Conservation (phyloP, 768 basidiomycete species). For the Hydnomerulius pinastri region DNA sequence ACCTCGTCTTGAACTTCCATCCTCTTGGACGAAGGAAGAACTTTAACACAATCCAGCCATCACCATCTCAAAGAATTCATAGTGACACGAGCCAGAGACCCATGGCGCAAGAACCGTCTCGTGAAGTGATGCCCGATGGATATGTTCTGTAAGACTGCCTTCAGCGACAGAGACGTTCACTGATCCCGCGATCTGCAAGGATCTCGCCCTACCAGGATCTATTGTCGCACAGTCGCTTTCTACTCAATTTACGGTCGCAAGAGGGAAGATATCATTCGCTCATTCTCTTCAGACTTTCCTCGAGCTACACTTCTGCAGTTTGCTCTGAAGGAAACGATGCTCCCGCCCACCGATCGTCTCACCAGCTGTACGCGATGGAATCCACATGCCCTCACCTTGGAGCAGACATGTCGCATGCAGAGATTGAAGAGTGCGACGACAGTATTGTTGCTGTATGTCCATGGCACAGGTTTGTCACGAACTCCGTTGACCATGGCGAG, state of each 20-base stretch:
- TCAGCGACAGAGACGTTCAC: not conserved
- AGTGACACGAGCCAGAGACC: too few species aligned
- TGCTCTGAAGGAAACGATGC: constrained; percentile 1
- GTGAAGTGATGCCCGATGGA: not conserved
- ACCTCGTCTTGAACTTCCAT: too few species aligned
- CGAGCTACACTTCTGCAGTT: not conserved
- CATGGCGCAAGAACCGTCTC: not conserved
- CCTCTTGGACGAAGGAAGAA: not conserved
- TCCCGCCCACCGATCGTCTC: not conserved
- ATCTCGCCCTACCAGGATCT: constrained; percentile 5
- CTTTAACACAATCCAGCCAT: not conserved
- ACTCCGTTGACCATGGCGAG: too few species aligned
- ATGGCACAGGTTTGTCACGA: constrained; percentile 60
- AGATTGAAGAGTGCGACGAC: constrained; percentile 65
- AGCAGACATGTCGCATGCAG: constrained; percentile 78
- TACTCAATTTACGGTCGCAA: constrained; percentile 7
- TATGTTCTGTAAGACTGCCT: not conserved
- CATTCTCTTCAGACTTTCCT: constrained; percentile 9
- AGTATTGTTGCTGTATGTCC: constrained; percentile 70
- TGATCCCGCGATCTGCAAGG: not conserved
- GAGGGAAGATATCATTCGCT: constrained; percentile 10
- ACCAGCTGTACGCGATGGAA: constrained; percentile 77
- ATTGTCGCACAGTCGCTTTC: constrained; percentile 7
- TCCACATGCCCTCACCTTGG: constrained; percentile 79
- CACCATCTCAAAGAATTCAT: too few species aligned